Evolutionary conservation across 2,329 filamentous ascomycete species (phyloP).

Genomic region (Ceratocystiopsis sp.): DNA sequence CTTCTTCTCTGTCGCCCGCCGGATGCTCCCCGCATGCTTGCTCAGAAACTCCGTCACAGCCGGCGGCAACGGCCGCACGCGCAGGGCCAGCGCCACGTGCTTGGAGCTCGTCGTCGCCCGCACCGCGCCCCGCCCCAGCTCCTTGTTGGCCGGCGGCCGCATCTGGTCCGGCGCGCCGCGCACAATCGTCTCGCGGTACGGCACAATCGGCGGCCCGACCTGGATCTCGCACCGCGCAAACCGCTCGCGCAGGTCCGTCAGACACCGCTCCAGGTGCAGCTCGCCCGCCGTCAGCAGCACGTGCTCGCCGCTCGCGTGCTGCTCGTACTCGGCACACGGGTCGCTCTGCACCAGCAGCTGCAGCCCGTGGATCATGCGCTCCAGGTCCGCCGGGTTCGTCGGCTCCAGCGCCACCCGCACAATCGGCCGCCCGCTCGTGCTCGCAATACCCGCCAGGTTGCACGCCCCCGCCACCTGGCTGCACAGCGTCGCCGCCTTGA

Average conservation of each 20-base stretch:
- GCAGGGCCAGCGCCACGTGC: slow-evolving; percentile 60
- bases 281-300: slow-evolving; percentile 90
- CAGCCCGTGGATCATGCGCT: slow-evolving; percentile 86
- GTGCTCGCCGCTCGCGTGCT: slow-evolving; percentile 83
- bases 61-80: slow-evolving; percentile 61
- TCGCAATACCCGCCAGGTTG: slow-evolving; percentile 72
- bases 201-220: slow-evolving; percentile 83
- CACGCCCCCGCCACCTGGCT: slow-evolving; percentile 72
- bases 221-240: slow-evolving; percentile 93
- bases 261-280: slow-evolving; percentile 78
- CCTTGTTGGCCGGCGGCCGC: slow-evolving; percentile 71
- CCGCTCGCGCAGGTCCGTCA: slow-evolving; percentile 82
- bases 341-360: slow-evolving; percentile 84
- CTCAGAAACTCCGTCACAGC: slow-evolving; percentile 71
- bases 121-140: slow-evolving; percentile 69
- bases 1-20: slow-evolving; percentile 20
- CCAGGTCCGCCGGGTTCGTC: slow-evolving; percentile 71
- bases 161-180: slow-evolving; percentile 58
- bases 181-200: slow-evolving; percentile 86
- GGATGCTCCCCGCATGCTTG: slow-evolving; percentile 59
- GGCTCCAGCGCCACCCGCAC: slow-evolving; percentile 94
- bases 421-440: slow-evolving; percentile 68
- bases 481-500: slow-evolving; percentile 90
- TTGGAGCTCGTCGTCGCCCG: slow-evolving; percentile 66
- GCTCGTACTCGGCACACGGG: slow-evolving; percentile 89